phyloP scores from a whole-genome alignment of 352 stramenopile genomes.

The Phytophthora rubi region DNA sequence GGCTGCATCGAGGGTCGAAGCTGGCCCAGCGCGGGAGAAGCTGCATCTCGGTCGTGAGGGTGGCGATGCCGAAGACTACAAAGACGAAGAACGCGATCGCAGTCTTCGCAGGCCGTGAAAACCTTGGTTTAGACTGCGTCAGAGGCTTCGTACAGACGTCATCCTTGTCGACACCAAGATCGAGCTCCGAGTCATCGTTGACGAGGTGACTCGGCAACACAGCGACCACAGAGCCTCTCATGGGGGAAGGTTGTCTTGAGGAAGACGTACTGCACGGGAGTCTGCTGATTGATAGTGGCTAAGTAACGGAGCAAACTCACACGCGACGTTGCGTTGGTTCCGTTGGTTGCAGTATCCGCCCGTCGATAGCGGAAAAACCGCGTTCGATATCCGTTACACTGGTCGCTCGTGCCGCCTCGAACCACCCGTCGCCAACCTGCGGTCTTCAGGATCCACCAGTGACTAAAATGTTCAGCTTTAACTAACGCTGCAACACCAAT shows the following conservation, averaged over 20 bases:
- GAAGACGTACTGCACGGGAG: neutral
- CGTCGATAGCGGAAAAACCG: neutral
- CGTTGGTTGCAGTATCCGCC: neutral
- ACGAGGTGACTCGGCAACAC: neutral
- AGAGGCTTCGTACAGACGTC: neutral
- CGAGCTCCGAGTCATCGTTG: neutral
- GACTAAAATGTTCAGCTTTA: neutral
- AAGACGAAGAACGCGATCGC: conserved; percentile 9
- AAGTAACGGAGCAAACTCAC: neutral
- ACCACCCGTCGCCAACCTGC: no score
- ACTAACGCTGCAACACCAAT: neutral
- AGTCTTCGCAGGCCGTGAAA: conserved; percentile 5
- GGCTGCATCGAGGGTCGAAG: conserved; percentile 16
- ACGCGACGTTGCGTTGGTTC: neutral
- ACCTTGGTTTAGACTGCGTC: neutral
- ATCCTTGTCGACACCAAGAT: neutral
- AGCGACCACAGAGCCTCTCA: neutral
- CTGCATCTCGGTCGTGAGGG: conserved; percentile 16
- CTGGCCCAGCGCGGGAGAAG: conserved; percentile 8
- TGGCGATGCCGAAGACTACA: neutral
- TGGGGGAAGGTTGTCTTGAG: neutral
- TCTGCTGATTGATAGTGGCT: neutral
- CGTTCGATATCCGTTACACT: neutral
- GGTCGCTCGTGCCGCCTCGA: neutral
- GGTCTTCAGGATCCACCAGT: neutral